These are phyloP conservation scores for Clarireedia monteithiana DNA, from an alignment of 2,329 filamentous ascomycete genomes.

Conservation along the genomic window DNA sequence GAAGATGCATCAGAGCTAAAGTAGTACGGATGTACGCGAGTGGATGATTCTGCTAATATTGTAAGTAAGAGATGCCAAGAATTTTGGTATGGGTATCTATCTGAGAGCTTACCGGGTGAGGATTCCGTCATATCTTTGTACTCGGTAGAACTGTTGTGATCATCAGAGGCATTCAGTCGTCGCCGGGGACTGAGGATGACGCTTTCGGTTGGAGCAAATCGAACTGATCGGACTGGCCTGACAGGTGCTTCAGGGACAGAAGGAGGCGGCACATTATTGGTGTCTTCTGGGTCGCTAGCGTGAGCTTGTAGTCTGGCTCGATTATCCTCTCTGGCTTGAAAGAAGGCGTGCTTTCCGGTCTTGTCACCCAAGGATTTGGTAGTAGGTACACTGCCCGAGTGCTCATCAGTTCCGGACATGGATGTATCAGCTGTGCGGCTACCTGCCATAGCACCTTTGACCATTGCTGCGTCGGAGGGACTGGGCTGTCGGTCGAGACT, in stretches of 20 bases:
- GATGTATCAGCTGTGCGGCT: background rate
- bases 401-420: background rate
- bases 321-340: conserved; percentile 27
- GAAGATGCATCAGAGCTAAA: conserved; percentile 4
- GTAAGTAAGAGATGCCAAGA: background rate
- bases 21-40: conserved; percentile 4
- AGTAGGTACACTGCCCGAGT: background rate
- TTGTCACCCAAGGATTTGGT: conserved; percentile 21
- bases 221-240: background rate
- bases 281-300: background rate
- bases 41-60: background rate
- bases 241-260: background rate
- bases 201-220: background rate
- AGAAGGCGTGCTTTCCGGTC: conserved; percentile 26
- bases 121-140: background rate
- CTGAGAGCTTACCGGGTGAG: background rate
- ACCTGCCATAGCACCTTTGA: conserved; percentile 19
- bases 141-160: background rate
- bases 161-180: too few species aligned
- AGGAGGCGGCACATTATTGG: background rate
- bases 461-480: conserved; percentile 34
- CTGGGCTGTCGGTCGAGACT: conserved; percentile 22
- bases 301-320: conserved; percentile 15
- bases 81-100: background rate
- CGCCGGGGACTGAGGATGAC: background rate